Evolutionary conservation across 768 basidiomycete genomes (phyloP).

Genomic region (Daedaleopsis nitida): DNA sequence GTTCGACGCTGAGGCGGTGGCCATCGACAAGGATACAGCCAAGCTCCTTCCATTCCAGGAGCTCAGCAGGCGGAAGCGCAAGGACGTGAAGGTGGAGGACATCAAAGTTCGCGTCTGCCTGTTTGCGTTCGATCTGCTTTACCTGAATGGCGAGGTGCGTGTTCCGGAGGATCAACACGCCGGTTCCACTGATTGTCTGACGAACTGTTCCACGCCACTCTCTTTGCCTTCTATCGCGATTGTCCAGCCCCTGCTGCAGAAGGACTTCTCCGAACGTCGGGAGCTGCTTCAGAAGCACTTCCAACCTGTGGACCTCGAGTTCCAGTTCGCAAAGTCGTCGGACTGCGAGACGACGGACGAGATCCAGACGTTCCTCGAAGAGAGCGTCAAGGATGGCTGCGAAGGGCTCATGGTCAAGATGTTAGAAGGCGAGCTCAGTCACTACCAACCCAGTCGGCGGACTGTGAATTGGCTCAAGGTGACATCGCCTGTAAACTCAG

Average conservation of each 20-base stretch:
- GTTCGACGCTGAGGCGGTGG: conserved; percentile 95
- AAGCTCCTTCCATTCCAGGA: conserved; percentile 99
- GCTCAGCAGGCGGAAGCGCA: conserved; percentile 89
- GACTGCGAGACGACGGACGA: conserved; percentile 91
- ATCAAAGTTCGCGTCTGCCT: conserved; percentile 96
- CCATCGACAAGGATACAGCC: conserved; percentile 81
- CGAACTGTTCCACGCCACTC: not conserved
- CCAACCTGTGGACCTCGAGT: conserved; percentile 81
- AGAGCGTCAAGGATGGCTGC: conserved; percentile 97
- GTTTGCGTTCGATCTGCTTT: conserved; percentile 96
- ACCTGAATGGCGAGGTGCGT: conserved; percentile 91
- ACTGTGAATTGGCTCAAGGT: conserved; percentile 99
- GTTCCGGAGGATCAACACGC: not conserved
- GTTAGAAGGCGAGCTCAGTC: conserved; percentile 89
- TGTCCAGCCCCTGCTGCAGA: conserved; percentile 77
- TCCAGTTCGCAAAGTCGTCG: conserved; percentile 89
- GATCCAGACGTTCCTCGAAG: conserved; percentile 92
- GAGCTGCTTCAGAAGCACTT: conserved; percentile 80
- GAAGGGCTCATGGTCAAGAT: conserved; percentile 99
- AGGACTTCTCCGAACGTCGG: conserved; percentile 74
- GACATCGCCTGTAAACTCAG: conserved; percentile 4
- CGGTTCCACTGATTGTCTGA: no score
- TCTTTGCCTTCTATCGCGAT: not conserved
- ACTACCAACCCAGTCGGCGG: conserved; percentile 92
- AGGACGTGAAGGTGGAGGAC: conserved; percentile 97